These are phyloP conservation scores for Paramecium tetraurelia DNA, from an alignment of 73 alveolate species.

Conservation along the genomic window DNA sequence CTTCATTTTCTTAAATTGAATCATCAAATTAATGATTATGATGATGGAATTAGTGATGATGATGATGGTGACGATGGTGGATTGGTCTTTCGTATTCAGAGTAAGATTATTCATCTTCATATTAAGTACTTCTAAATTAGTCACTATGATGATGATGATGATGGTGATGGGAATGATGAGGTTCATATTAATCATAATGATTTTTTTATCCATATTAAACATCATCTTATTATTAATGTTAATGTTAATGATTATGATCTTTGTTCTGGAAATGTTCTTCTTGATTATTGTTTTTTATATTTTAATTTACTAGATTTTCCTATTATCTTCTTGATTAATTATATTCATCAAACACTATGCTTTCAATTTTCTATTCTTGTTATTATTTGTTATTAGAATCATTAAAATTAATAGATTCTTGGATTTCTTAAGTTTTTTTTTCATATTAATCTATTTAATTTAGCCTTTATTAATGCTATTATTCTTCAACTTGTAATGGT, in stretches of 20 bases:
- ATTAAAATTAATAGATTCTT: background rate
- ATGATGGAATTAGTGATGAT: background rate
- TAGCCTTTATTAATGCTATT: background rate
- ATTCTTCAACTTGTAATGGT: background rate
- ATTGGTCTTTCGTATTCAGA: background rate
- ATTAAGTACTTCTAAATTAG: background rate
- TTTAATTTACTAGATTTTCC: background rate
- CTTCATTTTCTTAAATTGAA: background rate
- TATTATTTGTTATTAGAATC: background rate
- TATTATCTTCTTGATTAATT: background rate
- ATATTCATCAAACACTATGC: background rate
- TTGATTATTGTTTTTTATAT: background rate
- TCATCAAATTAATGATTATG: background rate
- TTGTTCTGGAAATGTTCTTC: background rate
- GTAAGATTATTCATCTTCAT: background rate
- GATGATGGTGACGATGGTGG: constrained; percentile 15
- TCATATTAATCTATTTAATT: background rate
- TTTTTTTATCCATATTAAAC: background rate
- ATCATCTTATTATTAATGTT: background rate
- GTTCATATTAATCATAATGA: background rate
- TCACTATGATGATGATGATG: constrained; percentile 11
- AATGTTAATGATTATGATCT: background rate
- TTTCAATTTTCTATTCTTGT: background rate
- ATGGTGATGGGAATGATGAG: background rate
- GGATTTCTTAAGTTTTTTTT: background rate